These are phyloP conservation scores for Puccinia novopanici DNA, from an alignment of 1,284 basidiomycete species.

Conservation along the genomic window DNA sequence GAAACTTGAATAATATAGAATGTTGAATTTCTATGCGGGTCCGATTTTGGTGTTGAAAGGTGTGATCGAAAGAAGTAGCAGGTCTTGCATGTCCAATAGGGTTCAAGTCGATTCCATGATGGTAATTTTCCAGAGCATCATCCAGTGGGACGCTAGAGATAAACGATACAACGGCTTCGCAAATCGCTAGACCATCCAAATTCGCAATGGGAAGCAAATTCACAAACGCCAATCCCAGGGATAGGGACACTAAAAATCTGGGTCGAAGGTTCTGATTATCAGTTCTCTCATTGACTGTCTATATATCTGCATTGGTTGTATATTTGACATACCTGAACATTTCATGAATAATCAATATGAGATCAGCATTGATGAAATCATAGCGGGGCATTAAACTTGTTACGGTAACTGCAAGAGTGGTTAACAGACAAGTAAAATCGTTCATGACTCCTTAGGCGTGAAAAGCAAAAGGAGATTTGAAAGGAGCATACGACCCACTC, in stretches of 20 bases:
- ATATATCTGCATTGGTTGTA: neutral
- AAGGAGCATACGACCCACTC: neutral
- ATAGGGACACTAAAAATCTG: slow-evolving; percentile 39
- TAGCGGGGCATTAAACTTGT: slow-evolving; percentile 20
- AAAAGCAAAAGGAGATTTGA: neutral
- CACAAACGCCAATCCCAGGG: slow-evolving; percentile 35
- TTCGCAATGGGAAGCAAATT: slow-evolving; percentile 31
- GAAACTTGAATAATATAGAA: slow-evolving; percentile 4
- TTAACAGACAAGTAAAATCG: neutral
- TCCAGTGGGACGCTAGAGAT: neutral
- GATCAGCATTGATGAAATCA: slow-evolving; percentile 10
- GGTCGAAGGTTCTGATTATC: neutral
- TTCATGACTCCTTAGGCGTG: neutral
- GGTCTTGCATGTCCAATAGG: slow-evolving; percentile 20
- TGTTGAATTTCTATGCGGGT: slow-evolving; percentile 2
- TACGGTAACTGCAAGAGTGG: neutral
- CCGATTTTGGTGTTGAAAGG: neutral
- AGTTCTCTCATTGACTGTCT: neutral
- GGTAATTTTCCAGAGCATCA: slow-evolving; percentile 10
- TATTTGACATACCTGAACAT: slow-evolving; percentile 18
- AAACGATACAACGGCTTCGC: slow-evolving; percentile 18
- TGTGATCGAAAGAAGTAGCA: slow-evolving; percentile 16
- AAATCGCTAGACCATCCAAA: slow-evolving; percentile 38
- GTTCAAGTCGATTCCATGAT: neutral
- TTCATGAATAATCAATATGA: slow-evolving; percentile 29